phyloP scores from a whole-genome alignment of 345 rosid genomes.

The Ceriops tagal region DNA sequence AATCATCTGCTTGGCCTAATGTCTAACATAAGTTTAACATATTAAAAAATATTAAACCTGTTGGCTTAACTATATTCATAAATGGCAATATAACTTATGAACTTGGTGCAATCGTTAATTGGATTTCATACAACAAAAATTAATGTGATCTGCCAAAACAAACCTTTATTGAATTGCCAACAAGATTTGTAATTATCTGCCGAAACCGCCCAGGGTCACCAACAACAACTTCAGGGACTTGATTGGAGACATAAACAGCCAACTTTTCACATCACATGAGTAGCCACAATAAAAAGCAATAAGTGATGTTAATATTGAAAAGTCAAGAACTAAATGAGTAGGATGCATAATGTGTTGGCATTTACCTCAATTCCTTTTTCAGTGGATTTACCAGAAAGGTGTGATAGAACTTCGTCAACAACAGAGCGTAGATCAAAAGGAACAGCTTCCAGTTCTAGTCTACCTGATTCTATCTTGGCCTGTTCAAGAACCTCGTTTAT shows the following conservation, averaged over 20 bases:
- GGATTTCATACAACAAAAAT: background rate
- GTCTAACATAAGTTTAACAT: background rate
- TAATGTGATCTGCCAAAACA: conserved; percentile 6
- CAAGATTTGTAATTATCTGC: conserved; percentile 90
- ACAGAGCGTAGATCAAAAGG: conserved; percentile 71
- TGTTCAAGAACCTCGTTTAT: conserved; percentile 95
- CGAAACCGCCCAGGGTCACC: conserved; percentile 87
- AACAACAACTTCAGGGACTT: conserved; percentile 70
- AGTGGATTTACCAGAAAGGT: conserved; percentile 61
- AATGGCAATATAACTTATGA: background rate
- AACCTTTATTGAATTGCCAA: conserved; percentile 95
- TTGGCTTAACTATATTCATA: background rate
- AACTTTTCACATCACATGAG: conserved; percentile 47
- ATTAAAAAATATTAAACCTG: background rate
- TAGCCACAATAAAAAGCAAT: conserved; percentile 19
- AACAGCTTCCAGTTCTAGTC: conserved; percentile 80
- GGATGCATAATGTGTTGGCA: background rate
- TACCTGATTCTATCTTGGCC: conserved; percentile 97
- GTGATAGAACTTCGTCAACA: conserved; percentile 76
- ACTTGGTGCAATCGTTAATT: background rate
- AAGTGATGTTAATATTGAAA: conserved; percentile 1
- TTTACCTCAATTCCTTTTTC: conserved; percentile 83
- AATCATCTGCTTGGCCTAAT: background rate
- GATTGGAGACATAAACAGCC: conserved; percentile 76
- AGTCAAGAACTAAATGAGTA: background rate